Evolutionary conservation across 2,329 filamentous ascomycete genomes (phyloP).

Genomic region (Xylaria multiplex): DNA sequence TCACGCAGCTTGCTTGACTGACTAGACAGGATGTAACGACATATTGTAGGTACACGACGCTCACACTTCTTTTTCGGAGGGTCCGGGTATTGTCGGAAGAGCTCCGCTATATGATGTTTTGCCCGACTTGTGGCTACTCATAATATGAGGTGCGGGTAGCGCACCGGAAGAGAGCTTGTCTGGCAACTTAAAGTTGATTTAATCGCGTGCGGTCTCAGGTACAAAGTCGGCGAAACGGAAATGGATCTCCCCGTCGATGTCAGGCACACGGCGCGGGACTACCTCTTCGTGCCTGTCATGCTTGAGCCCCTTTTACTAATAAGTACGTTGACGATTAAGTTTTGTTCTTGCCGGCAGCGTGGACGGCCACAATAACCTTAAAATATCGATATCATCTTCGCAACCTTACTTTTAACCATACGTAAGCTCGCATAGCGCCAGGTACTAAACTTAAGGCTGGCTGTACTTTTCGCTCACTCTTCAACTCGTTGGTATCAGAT

Average conservation of each 20-base stretch:
- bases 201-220: background rate
- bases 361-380: background rate
- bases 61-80: too few relatives aligned
- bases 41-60: too few relatives aligned
- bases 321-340: background rate
- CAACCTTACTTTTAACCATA: slow-evolving; percentile 5
- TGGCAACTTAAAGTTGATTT: background rate
- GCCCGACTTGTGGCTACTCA: too few relatives aligned
- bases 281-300: background rate
- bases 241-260: background rate
- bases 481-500: background rate
- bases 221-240: background rate
- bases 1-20: too few relatives aligned
- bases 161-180: background rate
- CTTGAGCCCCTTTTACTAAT: background rate
- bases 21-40: too few relatives aligned
- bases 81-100: too few relatives aligned
- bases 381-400: background rate
- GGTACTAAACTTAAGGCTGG: background rate
- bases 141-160: too few relatives aligned
- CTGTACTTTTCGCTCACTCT: background rate
- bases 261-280: background rate
- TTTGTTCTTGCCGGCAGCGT: background rate
- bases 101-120: too few relatives aligned
- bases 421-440: background rate